Evolutionary conservation across 192 early-diverging fungal genomes (phyloP).

Genomic region (Spizellomyces sp.): DNA sequence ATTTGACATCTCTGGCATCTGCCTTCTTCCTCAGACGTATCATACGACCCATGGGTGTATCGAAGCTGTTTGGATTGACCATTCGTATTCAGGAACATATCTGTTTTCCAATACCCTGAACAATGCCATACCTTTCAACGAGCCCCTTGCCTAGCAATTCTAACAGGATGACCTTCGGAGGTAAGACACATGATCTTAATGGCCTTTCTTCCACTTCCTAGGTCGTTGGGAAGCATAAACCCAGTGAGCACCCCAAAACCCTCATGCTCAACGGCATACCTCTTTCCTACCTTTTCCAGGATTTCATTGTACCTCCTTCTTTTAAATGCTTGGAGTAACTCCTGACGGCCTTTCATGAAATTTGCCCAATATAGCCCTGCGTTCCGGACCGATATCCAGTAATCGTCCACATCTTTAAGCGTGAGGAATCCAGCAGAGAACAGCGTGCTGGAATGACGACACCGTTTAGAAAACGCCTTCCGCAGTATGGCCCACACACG

Average conservation of each 20-base stretch:
- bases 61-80: not conserved
- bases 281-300: slow-evolving; percentile 2
- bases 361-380: slow-evolving; percentile 15
- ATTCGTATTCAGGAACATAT: not conserved
- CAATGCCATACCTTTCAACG: not conserved
- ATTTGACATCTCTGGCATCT: not conserved
- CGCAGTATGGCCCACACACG: not conserved
- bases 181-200: not conserved
- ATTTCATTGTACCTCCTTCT: slow-evolving; percentile 10
- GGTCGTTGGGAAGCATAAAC: too few relatives aligned
- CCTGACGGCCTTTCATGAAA: slow-evolving; percentile 3
- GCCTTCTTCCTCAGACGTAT: not conserved
- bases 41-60: not conserved
- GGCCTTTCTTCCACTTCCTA: slow-evolving; percentile 1
- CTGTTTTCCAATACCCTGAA: not conserved
- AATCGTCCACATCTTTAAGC: slow-evolving; percentile 20
- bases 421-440: slow-evolving; percentile 20
- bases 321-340: slow-evolving; percentile 5
- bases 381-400: slow-evolving; percentile 26
- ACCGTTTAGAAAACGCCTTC: not conserved
- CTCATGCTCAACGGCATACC: not conserved
- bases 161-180: not conserved
- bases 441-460: not conserved
- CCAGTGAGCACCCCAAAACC: too few relatives aligned
- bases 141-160: slow-evolving; percentile 13